These are phyloP conservation scores for Oxyria digyna DNA, from an alignment of 148 eudicot genomes.

Conservation along the genomic window DNA sequence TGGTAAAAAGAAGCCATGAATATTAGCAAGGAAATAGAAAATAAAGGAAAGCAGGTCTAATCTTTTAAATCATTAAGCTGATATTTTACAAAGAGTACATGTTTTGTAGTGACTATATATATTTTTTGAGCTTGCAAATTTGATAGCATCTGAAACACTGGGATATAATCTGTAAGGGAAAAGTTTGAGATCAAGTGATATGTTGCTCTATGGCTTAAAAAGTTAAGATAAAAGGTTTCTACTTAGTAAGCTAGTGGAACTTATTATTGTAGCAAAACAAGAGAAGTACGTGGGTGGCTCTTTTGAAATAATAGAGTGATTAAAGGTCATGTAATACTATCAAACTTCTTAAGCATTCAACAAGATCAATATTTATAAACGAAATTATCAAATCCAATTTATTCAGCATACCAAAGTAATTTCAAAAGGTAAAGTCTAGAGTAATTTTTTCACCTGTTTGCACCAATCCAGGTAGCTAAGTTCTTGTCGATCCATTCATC, in stretches of 20 bases:
- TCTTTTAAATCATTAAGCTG: background rate
- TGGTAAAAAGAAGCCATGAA: background rate
- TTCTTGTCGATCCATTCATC: conserved; percentile 95
- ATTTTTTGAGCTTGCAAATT: conserved; percentile 77
- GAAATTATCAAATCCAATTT: no score
- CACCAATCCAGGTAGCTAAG: conserved; percentile 84
- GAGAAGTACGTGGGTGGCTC: background rate
- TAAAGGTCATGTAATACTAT: no score
- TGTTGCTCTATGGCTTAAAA: background rate
- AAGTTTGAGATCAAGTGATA: background rate
- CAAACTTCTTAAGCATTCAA: no score
- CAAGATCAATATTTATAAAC: no score
- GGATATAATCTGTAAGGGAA: conserved; percentile 98
- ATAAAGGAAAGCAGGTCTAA: background rate
- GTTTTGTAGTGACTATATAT: conserved; percentile 92
- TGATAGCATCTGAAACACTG: conserved; percentile 86
- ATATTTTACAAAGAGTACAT: conserved; percentile 26
- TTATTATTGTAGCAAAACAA: background rate
- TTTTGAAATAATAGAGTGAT: background rate
- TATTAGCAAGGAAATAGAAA: background rate
- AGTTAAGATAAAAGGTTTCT: background rate
- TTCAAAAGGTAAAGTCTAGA: no score
- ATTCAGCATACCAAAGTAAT: no score
- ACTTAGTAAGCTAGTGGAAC: background rate
- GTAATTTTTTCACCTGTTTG: no score